phyloP scores from a whole-genome alignment of 495 filamentous ascomycete genomes.

The Xylaria grammica region DNA sequence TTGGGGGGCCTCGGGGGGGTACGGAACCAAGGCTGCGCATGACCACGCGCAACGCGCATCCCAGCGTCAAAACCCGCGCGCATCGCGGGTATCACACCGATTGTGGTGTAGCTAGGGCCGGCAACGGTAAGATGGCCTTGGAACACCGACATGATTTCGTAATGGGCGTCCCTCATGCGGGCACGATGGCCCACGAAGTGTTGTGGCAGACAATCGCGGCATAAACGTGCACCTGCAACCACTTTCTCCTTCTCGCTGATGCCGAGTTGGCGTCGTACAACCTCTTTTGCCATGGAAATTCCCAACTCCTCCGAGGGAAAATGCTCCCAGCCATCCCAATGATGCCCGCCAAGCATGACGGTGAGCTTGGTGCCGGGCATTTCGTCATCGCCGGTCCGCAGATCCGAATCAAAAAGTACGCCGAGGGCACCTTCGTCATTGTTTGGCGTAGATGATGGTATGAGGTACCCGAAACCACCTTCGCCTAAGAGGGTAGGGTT shows the following conservation, averaged over 20 bases:
- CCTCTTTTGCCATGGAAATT: conserved; percentile 65
- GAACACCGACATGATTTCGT: conserved; percentile 61
- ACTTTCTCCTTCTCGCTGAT: conserved; percentile 57
- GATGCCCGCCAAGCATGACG: conserved; percentile 94
- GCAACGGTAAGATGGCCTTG: conserved; percentile 71
- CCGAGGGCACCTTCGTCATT: conserved; percentile 88
- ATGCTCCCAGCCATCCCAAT: conserved; percentile 68
- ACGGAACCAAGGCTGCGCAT: conserved; percentile 27
- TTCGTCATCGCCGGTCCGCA: conserved; percentile 38
- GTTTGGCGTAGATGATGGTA: conserved; percentile 72
- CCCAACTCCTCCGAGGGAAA: conserved; percentile 68
- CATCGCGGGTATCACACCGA: conserved; percentile 47
- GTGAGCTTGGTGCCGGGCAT: conserved; percentile 81
- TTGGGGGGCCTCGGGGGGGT: too few relatives aligned
- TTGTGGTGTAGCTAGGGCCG: conserved; percentile 71
- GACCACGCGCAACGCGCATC: conserved; percentile 32
- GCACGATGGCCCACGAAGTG: conserved; percentile 77
- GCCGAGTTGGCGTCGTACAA: conserved; percentile 74
- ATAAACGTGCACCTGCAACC: conserved; percentile 63
- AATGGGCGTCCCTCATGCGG: conserved; percentile 64
- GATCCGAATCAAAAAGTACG: conserved; percentile 87
- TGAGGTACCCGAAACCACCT: conserved; percentile 87
- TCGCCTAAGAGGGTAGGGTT: conserved; percentile 64
- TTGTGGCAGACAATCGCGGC: conserved; percentile 86
- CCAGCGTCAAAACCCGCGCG: conserved; percentile 47